These are phyloP conservation scores for Mucor sp. DNA, from an alignment of 371 early-diverging fungal species.

Conservation along the genomic window DNA sequence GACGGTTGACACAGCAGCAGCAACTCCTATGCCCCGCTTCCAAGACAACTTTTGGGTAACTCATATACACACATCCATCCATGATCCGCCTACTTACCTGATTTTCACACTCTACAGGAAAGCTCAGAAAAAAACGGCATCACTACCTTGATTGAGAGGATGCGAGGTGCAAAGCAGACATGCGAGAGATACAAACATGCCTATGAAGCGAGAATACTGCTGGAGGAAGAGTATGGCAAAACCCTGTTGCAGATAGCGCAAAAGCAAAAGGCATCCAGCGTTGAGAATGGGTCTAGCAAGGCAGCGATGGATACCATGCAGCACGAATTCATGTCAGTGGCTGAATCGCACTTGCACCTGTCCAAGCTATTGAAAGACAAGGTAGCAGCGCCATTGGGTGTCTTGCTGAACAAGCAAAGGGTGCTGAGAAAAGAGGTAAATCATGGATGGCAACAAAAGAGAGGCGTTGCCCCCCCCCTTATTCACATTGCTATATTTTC, in stretches of 20 bases:
- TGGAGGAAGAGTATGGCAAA: slow-evolving; percentile 33
- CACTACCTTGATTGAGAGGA: slow-evolving; percentile 22
- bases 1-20: background rate
- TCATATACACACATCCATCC: background rate
- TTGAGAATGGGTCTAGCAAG: slow-evolving; percentile 23
- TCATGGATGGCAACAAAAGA: background rate
- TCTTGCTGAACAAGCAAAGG: slow-evolving; percentile 21
- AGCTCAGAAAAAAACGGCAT: slow-evolving; percentile 27
- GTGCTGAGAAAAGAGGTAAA: slow-evolving; percentile 25
- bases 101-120: slow-evolving; percentile 13
- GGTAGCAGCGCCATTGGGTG: slow-evolving; percentile 9
- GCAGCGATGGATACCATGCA: slow-evolving; percentile 20
- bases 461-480: background rate
- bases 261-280: slow-evolving; percentile 22
- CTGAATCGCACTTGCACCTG: slow-evolving; percentile 26
- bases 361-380: slow-evolving; percentile 12
- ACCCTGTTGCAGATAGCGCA: slow-evolving; percentile 23
- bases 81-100: background rate
- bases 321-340: slow-evolving; percentile 13
- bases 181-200: slow-evolving; percentile 26
- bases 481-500: background rate
- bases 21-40: background rate
- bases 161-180: slow-evolving; percentile 33
- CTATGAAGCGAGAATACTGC: slow-evolving; percentile 28
- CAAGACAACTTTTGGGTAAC: slow-evolving; percentile 18